Conservation (phyloP, 495 filamentous ascomycete genomes). For the Chaetomium tenue region DNA sequence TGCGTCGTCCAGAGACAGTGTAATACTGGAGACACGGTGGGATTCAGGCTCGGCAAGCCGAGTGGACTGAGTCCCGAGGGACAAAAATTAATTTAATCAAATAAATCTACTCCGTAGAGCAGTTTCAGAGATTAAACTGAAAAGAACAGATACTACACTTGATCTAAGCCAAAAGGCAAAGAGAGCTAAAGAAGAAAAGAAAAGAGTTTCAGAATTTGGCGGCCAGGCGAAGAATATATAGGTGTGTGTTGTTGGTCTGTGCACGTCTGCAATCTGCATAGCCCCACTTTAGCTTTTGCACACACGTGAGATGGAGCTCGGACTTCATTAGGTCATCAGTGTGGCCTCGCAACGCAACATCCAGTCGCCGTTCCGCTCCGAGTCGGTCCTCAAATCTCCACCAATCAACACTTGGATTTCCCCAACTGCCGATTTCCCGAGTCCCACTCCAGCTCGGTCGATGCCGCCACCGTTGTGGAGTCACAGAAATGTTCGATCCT, state of each 20-base stretch:
- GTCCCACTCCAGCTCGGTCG: too few species aligned
- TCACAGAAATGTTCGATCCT: too few species aligned
- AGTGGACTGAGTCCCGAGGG: slow-evolving; percentile 37
- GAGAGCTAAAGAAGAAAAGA: slow-evolving; percentile 40
- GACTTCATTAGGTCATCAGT: too few species aligned
- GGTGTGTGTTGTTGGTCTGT: slow-evolving; percentile 19
- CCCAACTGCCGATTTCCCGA: too few species aligned
- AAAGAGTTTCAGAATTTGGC: slow-evolving; percentile 29
- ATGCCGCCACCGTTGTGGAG: too few species aligned
- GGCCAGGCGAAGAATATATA: slow-evolving; percentile 33
- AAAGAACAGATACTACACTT: slow-evolving; percentile 99
- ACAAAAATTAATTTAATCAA: slow-evolving; percentile 84
- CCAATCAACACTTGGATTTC: too few species aligned
- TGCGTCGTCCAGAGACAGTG: slow-evolving; percentile 85
- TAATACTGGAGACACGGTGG: slow-evolving; percentile 85
- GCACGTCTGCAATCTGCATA: slow-evolving; percentile 21
- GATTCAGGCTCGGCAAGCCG: slow-evolving; percentile 67
- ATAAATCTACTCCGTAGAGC: slow-evolving; percentile 65
- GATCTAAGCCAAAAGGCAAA: slow-evolving; percentile 84
- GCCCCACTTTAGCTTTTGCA: not conserved
- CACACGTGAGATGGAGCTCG: too few species aligned
- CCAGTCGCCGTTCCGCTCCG: too few species aligned
- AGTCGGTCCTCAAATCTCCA: too few species aligned
- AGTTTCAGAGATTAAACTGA: slow-evolving; percentile 86
- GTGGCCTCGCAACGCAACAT: too few species aligned